Conservation (phyloP, 2,329 filamentous ascomycete species). For the Pseudogymnoascus sp. region DNA sequence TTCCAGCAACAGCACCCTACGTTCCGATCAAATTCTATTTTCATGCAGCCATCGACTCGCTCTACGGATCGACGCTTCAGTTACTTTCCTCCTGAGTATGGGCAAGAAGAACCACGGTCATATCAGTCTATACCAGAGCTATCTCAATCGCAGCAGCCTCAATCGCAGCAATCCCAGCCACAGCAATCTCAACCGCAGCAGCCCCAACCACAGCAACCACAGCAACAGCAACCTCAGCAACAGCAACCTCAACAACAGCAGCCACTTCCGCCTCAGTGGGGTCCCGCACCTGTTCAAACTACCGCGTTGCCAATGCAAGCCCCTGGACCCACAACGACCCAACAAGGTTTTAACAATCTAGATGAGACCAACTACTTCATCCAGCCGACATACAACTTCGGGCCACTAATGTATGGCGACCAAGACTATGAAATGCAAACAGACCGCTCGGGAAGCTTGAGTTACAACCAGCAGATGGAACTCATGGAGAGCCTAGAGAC, state of each 20-base stretch:
- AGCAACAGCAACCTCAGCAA: neutral
- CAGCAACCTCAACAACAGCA: constrained; percentile 20
- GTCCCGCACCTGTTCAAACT: constrained; percentile 14
- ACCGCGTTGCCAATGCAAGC: neutral
- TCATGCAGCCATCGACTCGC: constrained; percentile 48
- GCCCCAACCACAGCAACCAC: neutral
- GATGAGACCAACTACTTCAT: constrained; percentile 24
- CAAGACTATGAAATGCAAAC: constrained; percentile 35
- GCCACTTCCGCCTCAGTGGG: constrained; percentile 24
- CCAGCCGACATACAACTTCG: constrained; percentile 23
- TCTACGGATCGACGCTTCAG: constrained; percentile 50
- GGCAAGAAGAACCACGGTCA: neutral
- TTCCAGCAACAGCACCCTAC: constrained; percentile 34
- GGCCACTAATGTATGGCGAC: constrained; percentile 29
- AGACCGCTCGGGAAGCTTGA: constrained; percentile 60
- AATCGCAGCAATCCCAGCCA: neutral
- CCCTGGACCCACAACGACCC: neutral
- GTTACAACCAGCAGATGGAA: constrained; percentile 73
- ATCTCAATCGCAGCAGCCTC: neutral
- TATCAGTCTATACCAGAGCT: neutral
- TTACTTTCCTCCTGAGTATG: constrained; percentile 52
- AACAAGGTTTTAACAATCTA: constrained; percentile 11
- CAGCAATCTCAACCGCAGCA: neutral
- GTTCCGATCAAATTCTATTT: constrained; percentile 62
- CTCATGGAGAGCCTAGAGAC: constrained; percentile 73